phyloP scores from a whole-genome alignment of 352 stramenopile species.

The Phytophthora niederhauseri region DNA sequence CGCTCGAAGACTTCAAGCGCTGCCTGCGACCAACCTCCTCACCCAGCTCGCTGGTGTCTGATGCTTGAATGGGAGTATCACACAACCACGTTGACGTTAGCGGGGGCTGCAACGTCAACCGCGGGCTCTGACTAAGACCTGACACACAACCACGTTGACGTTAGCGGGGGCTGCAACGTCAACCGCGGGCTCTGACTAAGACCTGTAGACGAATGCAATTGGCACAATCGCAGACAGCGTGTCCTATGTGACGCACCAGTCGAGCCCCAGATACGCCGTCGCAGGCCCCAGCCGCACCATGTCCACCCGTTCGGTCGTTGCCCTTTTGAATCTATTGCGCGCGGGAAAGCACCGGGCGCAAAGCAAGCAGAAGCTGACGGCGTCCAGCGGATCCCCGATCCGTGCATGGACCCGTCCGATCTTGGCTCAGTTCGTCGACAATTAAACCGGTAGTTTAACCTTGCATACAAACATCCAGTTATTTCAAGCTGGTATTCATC shows the following conservation, averaged over 20 bases:
- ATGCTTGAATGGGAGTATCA: background rate
- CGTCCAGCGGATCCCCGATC: background rate
- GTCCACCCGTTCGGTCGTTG: constrained; percentile 28
- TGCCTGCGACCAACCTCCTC: constrained; percentile 33
- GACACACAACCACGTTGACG: too few relatives aligned
- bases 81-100: background rate
- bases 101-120: background rate
- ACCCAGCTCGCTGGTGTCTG: background rate
- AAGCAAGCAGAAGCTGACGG: background rate
- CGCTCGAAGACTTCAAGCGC: constrained; percentile 53
- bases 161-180: background rate
- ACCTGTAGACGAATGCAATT: constrained; percentile 39
- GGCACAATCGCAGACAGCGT: constrained; percentile 14
- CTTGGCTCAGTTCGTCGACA: background rate
- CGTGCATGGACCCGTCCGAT: background rate
- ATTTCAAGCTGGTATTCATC: background rate
- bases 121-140: constrained; percentile 21
- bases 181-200: constrained; percentile 15
- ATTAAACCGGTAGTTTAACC: background rate
- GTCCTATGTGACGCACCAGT: constrained; percentile 17
- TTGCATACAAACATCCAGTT: constrained; percentile 2
- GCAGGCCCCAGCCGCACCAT: constrained; percentile 1
- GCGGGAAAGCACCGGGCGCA: constrained; percentile 1
- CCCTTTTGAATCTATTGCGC: constrained; percentile 3
- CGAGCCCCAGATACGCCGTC: background rate